phyloP scores from a whole-genome alignment of 2,329 filamentous ascomycete genomes.

The Ilyonectria sp. region DNA sequence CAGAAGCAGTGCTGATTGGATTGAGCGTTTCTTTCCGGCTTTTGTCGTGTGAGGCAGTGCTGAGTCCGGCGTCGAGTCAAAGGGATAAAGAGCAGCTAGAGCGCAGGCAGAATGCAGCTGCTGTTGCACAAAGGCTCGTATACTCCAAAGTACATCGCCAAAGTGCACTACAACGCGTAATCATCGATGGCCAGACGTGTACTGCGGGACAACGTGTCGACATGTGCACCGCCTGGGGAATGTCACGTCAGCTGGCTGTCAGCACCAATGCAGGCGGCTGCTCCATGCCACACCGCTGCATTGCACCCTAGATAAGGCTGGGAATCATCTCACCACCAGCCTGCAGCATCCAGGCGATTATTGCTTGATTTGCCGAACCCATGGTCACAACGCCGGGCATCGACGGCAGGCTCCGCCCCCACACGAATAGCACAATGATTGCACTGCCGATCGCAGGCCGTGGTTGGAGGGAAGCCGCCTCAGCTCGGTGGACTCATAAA shows the following conservation, averaged over 20 bases:
- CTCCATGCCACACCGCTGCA: not conserved
- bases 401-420: no score
- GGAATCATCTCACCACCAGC: not conserved
- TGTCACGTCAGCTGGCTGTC: not conserved
- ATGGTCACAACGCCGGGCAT: no score
- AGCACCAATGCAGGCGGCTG: not conserved
- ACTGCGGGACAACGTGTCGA: not conserved
- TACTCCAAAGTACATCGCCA: no score
- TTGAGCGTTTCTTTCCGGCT: not conserved
- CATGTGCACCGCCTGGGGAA: not conserved
- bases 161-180: not conserved
- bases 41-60: not conserved
- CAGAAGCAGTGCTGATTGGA: not conserved
- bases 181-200: not conserved
- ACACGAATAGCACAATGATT: no score
- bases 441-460: no score
- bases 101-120: not conserved
- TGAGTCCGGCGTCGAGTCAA: not conserved
- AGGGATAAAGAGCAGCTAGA: not conserved
- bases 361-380: no score
- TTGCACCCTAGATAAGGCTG: not conserved
- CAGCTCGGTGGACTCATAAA: no score
- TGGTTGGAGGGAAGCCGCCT: no score
- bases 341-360: no score
- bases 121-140: no score